phyloP scores from a whole-genome alignment of 2,329 filamentous ascomycete genomes.

The Hymenoscyphus scutula region DNA sequence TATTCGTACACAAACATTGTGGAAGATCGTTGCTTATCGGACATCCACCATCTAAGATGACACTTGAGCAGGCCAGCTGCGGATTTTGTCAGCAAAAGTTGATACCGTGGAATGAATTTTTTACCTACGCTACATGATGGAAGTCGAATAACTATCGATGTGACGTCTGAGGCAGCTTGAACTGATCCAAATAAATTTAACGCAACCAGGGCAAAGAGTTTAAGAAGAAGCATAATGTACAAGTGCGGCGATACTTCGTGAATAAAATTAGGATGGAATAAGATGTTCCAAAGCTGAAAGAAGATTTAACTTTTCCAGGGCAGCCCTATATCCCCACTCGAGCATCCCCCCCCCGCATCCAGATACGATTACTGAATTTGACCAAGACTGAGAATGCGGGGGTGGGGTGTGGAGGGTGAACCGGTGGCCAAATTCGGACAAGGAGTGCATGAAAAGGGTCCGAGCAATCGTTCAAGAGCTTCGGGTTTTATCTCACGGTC shows the following conservation, averaged over 20 bases:
- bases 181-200: neutral
- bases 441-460: neutral
- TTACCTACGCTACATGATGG: neutral
- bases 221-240: neutral
- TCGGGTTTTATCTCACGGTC: neutral
- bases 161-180: neutral
- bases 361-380: neutral
- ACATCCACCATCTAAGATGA: neutral
- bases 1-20: conserved; percentile 20
- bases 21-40: neutral
- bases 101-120: neutral
- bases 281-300: neutral
- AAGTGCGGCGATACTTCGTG: neutral
- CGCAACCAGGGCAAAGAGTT: neutral
- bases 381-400: neutral
- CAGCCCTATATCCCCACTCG: neutral
- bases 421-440: neutral
- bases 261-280: neutral
- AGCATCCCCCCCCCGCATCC: neutral
- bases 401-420: neutral
- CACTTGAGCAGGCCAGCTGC: neutral
- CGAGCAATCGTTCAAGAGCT: neutral
- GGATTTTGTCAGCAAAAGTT: neutral
- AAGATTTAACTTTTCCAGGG: neutral
- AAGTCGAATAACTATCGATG: neutral